Evolutionary conservation across 306 rosid species (phyloP).

Genomic region (Rubus idaeus): DNA sequence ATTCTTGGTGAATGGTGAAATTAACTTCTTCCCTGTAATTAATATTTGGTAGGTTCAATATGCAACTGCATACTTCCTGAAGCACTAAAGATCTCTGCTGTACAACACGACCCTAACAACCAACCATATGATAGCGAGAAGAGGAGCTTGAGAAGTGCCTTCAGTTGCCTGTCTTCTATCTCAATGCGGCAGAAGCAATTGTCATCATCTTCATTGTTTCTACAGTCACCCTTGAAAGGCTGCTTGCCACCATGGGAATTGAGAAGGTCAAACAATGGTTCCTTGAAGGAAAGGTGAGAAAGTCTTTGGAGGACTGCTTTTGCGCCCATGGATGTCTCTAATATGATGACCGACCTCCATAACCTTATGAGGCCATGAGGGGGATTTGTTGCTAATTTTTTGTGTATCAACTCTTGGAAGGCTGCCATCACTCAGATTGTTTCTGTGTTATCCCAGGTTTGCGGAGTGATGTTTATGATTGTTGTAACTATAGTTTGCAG

Average conservation of each 20-base stretch:
- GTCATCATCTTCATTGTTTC: constrained; percentile 75
- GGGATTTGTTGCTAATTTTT: constrained; percentile 23
- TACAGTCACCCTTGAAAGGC: constrained; percentile 89
- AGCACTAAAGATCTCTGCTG: constrained; percentile 71
- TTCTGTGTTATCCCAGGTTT: constrained; percentile 9
- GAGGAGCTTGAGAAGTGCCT: constrained; percentile 60
- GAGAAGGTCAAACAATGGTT: constrained; percentile 69
- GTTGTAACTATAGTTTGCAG: constrained; percentile 3
- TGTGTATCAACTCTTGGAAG: background rate
- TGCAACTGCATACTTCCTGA: constrained; percentile 90
- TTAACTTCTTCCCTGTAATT: constrained; percentile 7
- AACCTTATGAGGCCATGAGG: background rate
- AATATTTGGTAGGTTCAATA: constrained; percentile 60
- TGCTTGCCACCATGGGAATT: constrained; percentile 81
- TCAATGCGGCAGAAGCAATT: constrained; percentile 92
- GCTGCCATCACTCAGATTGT: constrained; percentile 20
- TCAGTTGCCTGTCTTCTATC: constrained; percentile 79
- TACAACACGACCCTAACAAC: constrained; percentile 66
- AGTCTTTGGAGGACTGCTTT: constrained; percentile 14
- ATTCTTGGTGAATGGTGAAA: background rate
- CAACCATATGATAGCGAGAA: constrained; percentile 66
- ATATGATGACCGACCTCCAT: constrained; percentile 15
- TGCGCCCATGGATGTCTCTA: constrained; percentile 22
- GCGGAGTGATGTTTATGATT: constrained; percentile 12
- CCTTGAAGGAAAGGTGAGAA: constrained; percentile 76